Evolutionary conservation across 805 yeast species (phyloP).

Genomic region (Saccharomyces eubayanus): DNA sequence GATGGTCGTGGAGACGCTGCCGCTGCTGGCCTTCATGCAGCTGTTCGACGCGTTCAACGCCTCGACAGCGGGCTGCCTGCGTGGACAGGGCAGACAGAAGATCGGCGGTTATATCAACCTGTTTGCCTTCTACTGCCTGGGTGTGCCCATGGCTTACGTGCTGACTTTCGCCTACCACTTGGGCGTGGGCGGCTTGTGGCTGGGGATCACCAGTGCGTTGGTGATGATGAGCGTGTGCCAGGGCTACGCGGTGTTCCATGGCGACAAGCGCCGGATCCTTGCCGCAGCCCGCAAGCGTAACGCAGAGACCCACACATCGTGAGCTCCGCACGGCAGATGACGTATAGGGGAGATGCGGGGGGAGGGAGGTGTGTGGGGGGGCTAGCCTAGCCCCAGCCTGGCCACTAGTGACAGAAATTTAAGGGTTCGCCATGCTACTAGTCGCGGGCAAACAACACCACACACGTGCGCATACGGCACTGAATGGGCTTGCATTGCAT

Average conservation of each 20-base stretch:
- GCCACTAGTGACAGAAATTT: neutral
- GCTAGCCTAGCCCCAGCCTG: neutral
- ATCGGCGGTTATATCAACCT: slow-evolving; percentile 33
- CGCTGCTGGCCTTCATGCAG: slow-evolving; percentile 62
- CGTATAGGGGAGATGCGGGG: neutral
- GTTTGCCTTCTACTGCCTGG: slow-evolving; percentile 39
- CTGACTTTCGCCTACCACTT: slow-evolving; percentile 45
- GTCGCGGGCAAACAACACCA: neutral
- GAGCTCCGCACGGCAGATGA: neutral
- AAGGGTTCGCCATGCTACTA: neutral
- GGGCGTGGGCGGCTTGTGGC: slow-evolving; percentile 56
- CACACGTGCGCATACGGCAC: neutral
- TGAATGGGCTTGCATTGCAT: neutral
- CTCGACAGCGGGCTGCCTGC: slow-evolving; percentile 63
- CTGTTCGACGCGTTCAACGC: slow-evolving; percentile 62
- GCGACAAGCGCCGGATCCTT: slow-evolving; percentile 26
- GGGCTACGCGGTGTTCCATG: slow-evolving; percentile 29
- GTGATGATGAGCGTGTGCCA: slow-evolving; percentile 29
- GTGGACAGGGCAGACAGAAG: slow-evolving; percentile 61
- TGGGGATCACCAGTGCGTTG: slow-evolving; percentile 36
- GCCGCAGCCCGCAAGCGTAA: slow-evolving; percentile 24
- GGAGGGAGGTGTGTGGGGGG: no score
- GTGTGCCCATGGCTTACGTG: slow-evolving; percentile 51
- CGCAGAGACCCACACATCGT: slow-evolving; percentile 11
- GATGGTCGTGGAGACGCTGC: slow-evolving; percentile 44